A percentile compares a stretch with the other conserved stretches of the same genome.
Evolutionary conservation across 768 basidiomycete species (phyloP).

Genomic region (Peribolospora baueri): DNA sequence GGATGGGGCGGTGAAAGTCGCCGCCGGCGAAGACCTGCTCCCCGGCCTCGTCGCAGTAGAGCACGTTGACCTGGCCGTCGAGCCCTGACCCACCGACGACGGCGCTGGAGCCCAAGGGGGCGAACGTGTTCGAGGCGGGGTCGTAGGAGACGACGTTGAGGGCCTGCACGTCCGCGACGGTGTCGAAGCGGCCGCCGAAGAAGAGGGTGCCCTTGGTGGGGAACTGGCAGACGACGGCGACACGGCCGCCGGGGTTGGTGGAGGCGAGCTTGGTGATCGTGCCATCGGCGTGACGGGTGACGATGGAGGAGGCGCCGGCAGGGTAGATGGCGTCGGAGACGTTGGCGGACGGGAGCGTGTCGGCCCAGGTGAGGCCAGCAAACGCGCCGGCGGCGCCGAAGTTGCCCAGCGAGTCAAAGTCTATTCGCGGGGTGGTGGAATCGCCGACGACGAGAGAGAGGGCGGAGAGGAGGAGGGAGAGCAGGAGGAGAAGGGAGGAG

Average conservation of each 20-base stretch:
- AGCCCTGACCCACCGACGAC: constrained; percentile 30
- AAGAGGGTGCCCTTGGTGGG: constrained; percentile 26
- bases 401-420: constrained; percentile 64
- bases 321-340: constrained; percentile 22
- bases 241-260: constrained; percentile 54
- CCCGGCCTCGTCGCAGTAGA: constrained; percentile 45
- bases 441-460: too few relatives aligned
- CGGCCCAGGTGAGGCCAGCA: constrained; percentile 56
- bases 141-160: constrained; percentile 57
- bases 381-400: constrained; percentile 76
- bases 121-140: constrained; percentile 32
- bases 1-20: constrained; percentile 10
- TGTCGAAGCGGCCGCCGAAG: constrained; percentile 66
- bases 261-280: constrained; percentile 43
- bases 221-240: constrained; percentile 40
- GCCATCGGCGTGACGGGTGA: constrained; percentile 29
- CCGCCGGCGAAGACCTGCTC: constrained; percentile 19
- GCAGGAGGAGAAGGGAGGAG: too few relatives aligned
- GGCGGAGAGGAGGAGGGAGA: too few relatives aligned
- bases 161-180: constrained; percentile 35
- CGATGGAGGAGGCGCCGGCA: constrained; percentile 30
- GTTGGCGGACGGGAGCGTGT: constrained; percentile 25
- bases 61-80: constrained; percentile 42
- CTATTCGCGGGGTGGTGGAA: constrained; percentile 19
- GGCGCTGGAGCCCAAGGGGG: constrained; percentile 28